Conservation (phyloP, 805 yeast species). For the Candida mattraensis region DNA sequence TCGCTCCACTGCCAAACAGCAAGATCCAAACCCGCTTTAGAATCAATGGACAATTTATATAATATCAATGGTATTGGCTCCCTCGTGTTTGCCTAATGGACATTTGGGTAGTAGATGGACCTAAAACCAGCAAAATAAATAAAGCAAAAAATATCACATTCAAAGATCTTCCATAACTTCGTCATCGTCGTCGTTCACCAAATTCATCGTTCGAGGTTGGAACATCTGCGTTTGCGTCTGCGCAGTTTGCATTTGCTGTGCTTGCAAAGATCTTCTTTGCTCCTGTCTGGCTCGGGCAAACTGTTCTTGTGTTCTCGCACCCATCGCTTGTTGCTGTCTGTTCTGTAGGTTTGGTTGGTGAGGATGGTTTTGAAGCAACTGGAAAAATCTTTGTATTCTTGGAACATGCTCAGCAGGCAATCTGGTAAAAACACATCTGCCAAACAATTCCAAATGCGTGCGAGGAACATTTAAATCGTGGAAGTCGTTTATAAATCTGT, state of each 20-base stretch:
- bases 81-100: no score
- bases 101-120: no score
- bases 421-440: conserved; percentile 31
- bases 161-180: conserved; percentile 41
- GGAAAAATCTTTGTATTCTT: conserved; percentile 33
- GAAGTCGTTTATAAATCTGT: conserved; percentile 30
- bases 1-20: background rate
- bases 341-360: conserved; percentile 11
- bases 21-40: background rate
- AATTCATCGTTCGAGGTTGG: conserved; percentile 21
- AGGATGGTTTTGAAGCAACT: conserved; percentile 24
- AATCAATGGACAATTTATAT: background rate
- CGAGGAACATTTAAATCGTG: conserved; percentile 28
- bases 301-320: conserved; percentile 12
- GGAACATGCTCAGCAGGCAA: conserved; percentile 32
- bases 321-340: conserved; percentile 7
- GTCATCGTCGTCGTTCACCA: conserved; percentile 43
- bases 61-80: no score
- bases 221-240: conserved; percentile 24
- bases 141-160: no score
- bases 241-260: conserved; percentile 9
- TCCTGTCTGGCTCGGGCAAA: conserved; percentile 9
- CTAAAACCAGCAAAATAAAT: no score
- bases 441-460: conserved; percentile 30
- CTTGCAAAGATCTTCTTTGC: conserved; percentile 7